phyloP scores from a whole-genome alignment of 2,329 filamentous ascomycete genomes.

The Diaporthe amygdali region DNA sequence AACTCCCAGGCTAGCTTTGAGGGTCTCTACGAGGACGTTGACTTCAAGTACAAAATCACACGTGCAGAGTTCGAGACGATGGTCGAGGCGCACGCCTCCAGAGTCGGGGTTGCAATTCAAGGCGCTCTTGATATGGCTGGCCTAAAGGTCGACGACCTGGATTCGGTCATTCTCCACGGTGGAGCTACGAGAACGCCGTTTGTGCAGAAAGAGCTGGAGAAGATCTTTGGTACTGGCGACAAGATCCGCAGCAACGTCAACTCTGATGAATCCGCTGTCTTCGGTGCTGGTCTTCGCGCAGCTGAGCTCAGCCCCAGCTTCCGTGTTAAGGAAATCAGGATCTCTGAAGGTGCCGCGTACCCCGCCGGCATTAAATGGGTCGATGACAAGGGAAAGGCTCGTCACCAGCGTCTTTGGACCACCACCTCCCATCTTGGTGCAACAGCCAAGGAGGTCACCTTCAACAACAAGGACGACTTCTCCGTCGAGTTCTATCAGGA shows the following conservation, averaged over 20 bases:
- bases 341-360: conserved; percentile 78
- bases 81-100: conserved; percentile 68
- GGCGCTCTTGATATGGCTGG: conserved; percentile 77
- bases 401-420: conserved; percentile 84
- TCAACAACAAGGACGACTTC: conserved; percentile 85
- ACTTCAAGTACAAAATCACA: conserved; percentile 89
- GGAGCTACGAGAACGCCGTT: conserved; percentile 91
- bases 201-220: conserved; percentile 87
- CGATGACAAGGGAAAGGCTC: conserved; percentile 69
- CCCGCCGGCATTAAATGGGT: conserved; percentile 78
- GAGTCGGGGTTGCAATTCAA: conserved; percentile 73
- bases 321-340: conserved; percentile 94
- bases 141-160: conserved; percentile 75
- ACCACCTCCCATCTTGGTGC: conserved; percentile 76
- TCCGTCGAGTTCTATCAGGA: conserved; percentile 80
- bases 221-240: conserved; percentile 70
- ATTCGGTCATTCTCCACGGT: conserved; percentile 92
- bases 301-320: conserved; percentile 93
- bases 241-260: conserved; percentile 96
- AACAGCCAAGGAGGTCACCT: conserved; percentile 80
- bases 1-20: conserved; percentile 84
- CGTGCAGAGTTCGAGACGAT: conserved; percentile 83
- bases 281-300: conserved; percentile 93
- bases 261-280: conserved; percentile 93
- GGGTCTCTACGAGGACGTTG: conserved; percentile 86